These are phyloP conservation scores for Kernera saxatilis DNA, from an alignment of 345 rosid species.

Conservation along the genomic window DNA sequence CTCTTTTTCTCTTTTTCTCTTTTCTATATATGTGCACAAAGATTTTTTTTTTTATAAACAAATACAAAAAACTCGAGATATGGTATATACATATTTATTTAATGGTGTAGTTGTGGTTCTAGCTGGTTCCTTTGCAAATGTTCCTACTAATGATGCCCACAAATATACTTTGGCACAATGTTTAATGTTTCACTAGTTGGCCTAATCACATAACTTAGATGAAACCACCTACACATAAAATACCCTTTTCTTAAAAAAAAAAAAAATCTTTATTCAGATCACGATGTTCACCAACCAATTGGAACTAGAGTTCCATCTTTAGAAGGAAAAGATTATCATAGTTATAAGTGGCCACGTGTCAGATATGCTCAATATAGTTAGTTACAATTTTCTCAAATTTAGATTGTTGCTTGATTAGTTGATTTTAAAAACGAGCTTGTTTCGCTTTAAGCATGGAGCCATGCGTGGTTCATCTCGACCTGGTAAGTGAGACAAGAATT, in stretches of 20 bases:
- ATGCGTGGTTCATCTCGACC: neutral
- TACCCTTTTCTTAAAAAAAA: neutral
- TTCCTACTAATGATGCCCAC: constrained; percentile 9
- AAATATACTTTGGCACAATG: constrained; percentile 6
- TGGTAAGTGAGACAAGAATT: neutral
- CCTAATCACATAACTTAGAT: constrained; percentile 16
- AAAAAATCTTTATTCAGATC: neutral
- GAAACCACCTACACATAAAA: neutral
- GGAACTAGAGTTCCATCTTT: neutral
- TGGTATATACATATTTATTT: no score
- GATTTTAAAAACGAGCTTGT: neutral
- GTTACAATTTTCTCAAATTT: neutral
- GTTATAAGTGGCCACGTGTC: neutral
- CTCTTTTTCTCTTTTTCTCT: neutral
- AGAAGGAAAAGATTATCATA: neutral
- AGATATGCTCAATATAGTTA: neutral
- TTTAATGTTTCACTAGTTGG: constrained; percentile 13
- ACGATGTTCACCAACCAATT: constrained; percentile 17
- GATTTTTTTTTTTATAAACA: no score
- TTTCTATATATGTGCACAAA: no score
- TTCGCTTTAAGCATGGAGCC: neutral
- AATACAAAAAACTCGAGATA: no score
- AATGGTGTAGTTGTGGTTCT: constrained; percentile 9
- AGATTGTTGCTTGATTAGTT: neutral
- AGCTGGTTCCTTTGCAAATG: neutral